Percentiles rank a stretch among this genome's conserved stretches.
Conservation (phyloP, 345 rosid genomes). For the Eucalyptus leucophloia region DNA sequence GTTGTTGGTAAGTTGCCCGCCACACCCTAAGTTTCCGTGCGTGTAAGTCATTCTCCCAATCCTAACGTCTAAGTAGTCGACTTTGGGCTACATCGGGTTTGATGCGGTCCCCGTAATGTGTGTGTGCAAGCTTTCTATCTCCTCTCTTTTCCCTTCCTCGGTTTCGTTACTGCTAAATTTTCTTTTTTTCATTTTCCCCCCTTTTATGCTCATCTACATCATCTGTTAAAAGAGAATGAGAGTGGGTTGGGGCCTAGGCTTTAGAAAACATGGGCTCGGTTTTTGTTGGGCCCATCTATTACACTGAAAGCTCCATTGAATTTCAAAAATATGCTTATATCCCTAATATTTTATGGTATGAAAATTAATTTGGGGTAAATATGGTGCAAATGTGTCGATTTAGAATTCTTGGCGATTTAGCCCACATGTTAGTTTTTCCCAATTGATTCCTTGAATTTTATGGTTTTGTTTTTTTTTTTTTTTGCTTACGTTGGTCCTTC, state of each 20-base stretch:
- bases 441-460: background rate
- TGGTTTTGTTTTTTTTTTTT: no score
- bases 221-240: background rate
- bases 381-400: no score
- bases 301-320: background rate
- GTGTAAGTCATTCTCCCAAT: no score
- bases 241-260: background rate
- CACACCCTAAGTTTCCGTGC: fast-evolving
- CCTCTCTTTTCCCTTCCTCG: background rate
- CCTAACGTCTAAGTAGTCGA: no score
- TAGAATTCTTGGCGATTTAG: background rate
- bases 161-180: background rate
- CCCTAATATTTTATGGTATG: background rate
- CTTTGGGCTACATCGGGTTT: no score
- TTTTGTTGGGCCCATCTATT: background rate
- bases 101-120: background rate
- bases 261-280: background rate
- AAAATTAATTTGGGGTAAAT: background rate
- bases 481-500: background rate
- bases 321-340: background rate
- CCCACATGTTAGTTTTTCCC: background rate
- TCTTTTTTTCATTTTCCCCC: no score
- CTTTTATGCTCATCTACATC: background rate
- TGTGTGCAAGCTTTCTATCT: background rate
- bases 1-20: no score